A percentile compares a stretch with the other conserved stretches of the same genome.
These are phyloP conservation scores for Aspergillus sclerotialis DNA, from an alignment of 2,329 filamentous ascomycete species.

Conservation along the genomic window DNA sequence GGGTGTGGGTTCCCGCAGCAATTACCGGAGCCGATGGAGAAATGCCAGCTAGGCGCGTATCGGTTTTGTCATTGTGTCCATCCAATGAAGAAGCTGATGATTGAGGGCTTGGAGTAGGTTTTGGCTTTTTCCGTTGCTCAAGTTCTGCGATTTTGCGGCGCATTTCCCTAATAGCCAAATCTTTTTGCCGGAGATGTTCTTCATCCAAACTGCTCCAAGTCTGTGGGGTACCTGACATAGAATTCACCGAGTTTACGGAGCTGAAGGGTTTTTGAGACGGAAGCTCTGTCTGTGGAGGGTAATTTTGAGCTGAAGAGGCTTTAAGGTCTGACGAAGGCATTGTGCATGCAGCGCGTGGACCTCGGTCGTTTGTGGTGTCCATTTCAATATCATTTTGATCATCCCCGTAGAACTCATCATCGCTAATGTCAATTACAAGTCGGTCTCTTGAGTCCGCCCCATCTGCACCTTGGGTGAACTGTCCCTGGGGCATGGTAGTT, in stretches of 20 bases:
- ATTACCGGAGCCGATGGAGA: not conserved
- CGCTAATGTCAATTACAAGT: constrained; percentile 80
- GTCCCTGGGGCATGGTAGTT: constrained; percentile 48
- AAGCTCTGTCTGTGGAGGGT: constrained; percentile 40
- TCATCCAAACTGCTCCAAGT: constrained; percentile 29
- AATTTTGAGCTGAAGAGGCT: constrained; percentile 29
- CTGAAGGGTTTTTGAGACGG: constrained; percentile 32
- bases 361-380: constrained; percentile 24
- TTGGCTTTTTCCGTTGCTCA: constrained; percentile 39
- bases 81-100: constrained; percentile 14
- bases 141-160: constrained; percentile 44
- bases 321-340: constrained; percentile 10
- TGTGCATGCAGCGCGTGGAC: constrained; percentile 3
- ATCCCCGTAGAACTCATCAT: constrained; percentile 50
- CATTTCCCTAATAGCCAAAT: constrained; percentile 43
- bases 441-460: constrained; percentile 45
- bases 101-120: constrained; percentile 28
- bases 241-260: constrained; percentile 34
- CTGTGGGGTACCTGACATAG: constrained; percentile 29
- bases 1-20: constrained; percentile 2
- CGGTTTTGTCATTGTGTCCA: constrained; percentile 7
- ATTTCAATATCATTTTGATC: constrained; percentile 20
- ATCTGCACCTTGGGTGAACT: constrained; percentile 50
- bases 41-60: not conserved
- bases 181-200: constrained; percentile 41